phyloP scores from a whole-genome alignment of 208 protist species.

The Trypanosoma scelopori region DNA sequence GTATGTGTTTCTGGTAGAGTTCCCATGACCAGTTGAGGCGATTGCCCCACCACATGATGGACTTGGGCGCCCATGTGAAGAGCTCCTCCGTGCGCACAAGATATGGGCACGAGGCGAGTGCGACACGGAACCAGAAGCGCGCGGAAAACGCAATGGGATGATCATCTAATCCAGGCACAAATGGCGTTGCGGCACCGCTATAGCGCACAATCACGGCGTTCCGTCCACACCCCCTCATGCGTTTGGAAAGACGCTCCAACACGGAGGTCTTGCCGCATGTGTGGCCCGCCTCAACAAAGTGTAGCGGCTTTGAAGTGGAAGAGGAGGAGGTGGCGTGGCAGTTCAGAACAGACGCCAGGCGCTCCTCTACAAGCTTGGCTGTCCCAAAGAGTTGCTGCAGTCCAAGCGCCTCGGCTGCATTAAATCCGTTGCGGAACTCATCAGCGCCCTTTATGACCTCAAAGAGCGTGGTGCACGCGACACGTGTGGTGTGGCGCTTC shows the following conservation, averaged over 20 bases:
- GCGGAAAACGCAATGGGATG: constrained; percentile 75
- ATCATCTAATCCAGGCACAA: constrained; percentile 78
- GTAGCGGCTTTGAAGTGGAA: constrained; percentile 57
- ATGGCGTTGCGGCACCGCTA: constrained; percentile 62
- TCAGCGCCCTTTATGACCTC: constrained; percentile 55
- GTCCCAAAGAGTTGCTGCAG: constrained; percentile 75
- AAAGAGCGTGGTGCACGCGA: constrained; percentile 58
- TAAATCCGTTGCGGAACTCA: constrained; percentile 59
- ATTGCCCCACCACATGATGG: constrained; percentile 77
- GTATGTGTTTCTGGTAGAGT: constrained; percentile 54
- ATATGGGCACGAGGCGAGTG: constrained; percentile 67
- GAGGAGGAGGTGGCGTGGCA: constrained; percentile 41
- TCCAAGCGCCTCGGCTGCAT: constrained; percentile 58
- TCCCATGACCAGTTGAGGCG: constrained; percentile 78
- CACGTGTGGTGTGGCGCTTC: constrained; percentile 44
- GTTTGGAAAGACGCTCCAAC: constrained; percentile 59
- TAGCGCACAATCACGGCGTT: constrained; percentile 77
- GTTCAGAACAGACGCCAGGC: constrained; percentile 62
- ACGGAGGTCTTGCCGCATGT: constrained; percentile 76
- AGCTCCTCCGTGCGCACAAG: constrained; percentile 76
- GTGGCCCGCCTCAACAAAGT: constrained; percentile 74
- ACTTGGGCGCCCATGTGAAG: constrained; percentile 67
- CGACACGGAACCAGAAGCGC: constrained; percentile 85
- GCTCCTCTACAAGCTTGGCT: constrained; percentile 79
- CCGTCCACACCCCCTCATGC: constrained; percentile 41